phyloP scores from a whole-genome alignment of 768 basidiomycete genomes.

The Russula sp. region DNA sequence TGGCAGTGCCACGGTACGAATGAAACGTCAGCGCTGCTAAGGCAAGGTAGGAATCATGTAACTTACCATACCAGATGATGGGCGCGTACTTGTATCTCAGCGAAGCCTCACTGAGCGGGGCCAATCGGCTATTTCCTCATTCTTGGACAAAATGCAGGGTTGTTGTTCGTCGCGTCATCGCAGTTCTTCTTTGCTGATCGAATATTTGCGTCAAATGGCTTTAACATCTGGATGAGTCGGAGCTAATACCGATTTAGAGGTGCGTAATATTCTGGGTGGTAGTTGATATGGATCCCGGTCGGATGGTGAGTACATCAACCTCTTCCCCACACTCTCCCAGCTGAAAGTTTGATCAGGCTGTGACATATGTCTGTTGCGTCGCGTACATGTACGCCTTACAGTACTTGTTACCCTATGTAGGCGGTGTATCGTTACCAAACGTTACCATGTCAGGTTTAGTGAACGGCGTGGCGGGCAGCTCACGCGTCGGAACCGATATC shows the following conservation, averaged over 20 bases:
- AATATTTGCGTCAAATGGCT: slow-evolving; percentile 60
- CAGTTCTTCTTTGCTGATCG: slow-evolving; percentile 61
- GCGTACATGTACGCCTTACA: slow-evolving; percentile 48
- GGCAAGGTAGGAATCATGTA: too few species aligned
- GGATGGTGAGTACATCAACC: slow-evolving; percentile 48
- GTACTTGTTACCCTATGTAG: neutral
- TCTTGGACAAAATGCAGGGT: slow-evolving; percentile 48
- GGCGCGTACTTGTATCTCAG: neutral
- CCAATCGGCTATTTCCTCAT: neutral
- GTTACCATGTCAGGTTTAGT: slow-evolving; percentile 36
- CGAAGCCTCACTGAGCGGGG: neutral
- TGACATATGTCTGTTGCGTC: slow-evolving; percentile 53
- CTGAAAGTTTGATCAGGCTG: slow-evolving; percentile 37
- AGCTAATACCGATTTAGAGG: slow-evolving; percentile 59
- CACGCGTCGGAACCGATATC: too few species aligned
- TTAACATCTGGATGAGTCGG: slow-evolving; percentile 48
- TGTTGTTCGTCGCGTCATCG: slow-evolving; percentile 55
- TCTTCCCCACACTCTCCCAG: neutral
- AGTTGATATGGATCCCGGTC: slow-evolving; percentile 55
- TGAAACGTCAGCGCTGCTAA: slow-evolving; percentile 6
- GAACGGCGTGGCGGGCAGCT: too few species aligned
- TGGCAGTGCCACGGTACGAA: neutral
- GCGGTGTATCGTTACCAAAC: neutral
- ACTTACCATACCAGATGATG: neutral
- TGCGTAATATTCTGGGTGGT: slow-evolving; percentile 32